Evolutionary conservation across 2,329 filamentous ascomycete genomes (phyloP).

Genomic region (Aspergillus alliaceus): DNA sequence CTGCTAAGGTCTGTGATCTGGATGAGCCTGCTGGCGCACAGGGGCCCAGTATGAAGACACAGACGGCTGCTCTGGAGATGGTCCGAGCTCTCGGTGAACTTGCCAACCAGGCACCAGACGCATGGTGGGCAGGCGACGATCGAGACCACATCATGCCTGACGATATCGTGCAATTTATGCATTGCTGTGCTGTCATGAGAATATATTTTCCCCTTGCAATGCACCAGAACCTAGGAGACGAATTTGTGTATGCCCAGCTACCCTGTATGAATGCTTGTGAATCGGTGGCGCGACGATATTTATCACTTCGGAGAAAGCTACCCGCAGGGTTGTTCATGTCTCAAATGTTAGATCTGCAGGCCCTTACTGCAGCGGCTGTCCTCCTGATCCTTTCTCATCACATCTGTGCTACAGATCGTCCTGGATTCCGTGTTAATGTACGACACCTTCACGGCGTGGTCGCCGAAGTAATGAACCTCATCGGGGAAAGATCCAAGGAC

Average conservation of each 20-base stretch:
- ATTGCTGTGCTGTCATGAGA: conserved; percentile 16
- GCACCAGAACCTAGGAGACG: conserved; percentile 10
- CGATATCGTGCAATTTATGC: conserved; percentile 17
- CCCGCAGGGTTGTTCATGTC: conserved; percentile 14
- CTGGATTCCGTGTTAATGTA: conserved; percentile 10
- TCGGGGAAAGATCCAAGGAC: conserved; percentile 9
- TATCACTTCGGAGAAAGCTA: conserved; percentile 11
- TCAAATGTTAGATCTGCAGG: conserved; percentile 17
- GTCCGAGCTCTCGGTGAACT: conserved; percentile 10
- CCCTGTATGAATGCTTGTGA: conserved; percentile 19
- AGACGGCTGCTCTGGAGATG: conserved; percentile 12
- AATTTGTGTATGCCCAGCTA: conserved; percentile 14
- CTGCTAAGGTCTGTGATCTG: conserved; percentile 11
- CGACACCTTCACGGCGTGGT: conserved; percentile 6
- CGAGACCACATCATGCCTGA: conserved; percentile 2
- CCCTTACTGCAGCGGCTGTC: conserved; percentile 13
- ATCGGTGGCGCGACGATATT: conserved; percentile 11
- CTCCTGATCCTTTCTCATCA: conserved; percentile 15
- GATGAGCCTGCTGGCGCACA: conserved; percentile 11
- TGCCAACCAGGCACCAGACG: conserved; percentile 7
- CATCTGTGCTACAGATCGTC: conserved; percentile 2
- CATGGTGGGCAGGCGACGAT: conserved; percentile 13
- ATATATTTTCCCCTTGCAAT: conserved; percentile 15
- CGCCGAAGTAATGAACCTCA: conserved; percentile 7
- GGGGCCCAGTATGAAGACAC: conserved; percentile 2